These are phyloP conservation scores for Leishmania amazonensis DNA, from an alignment of 208 protist species.

Conservation along the genomic window DNA sequence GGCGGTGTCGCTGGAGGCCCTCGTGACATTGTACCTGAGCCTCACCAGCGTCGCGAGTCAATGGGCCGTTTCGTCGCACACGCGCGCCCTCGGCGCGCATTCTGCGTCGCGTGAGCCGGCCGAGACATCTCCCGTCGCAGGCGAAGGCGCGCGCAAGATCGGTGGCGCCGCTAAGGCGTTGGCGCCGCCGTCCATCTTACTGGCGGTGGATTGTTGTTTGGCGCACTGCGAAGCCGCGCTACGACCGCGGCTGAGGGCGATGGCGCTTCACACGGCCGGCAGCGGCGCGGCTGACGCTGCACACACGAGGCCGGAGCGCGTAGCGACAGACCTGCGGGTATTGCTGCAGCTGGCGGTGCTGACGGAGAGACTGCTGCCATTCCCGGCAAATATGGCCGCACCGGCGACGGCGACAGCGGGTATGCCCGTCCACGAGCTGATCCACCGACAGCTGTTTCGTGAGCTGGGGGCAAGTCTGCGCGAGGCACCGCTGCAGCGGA, in stretches of 20 bases:
- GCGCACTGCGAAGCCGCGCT: conserved; percentile 10
- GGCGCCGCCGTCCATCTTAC: background rate
- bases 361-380: background rate
- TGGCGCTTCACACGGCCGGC: background rate
- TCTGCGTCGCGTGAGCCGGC: background rate
- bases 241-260: background rate
- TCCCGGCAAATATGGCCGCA: background rate
- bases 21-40: conserved; percentile 22
- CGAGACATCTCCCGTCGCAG: background rate
- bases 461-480: conserved; percentile 3
- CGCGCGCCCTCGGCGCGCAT: background rate
- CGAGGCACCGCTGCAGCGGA: conserved; percentile 8
- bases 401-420: background rate
- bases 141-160: background rate
- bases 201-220: conserved; percentile 1
- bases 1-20: conserved; percentile 20
- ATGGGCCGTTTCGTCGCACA: background rate
- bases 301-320: background rate
- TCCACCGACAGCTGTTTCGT: conserved; percentile 1
- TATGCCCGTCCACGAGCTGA: background rate
- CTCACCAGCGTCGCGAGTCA: background rate
- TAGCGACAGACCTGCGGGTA: background rate
- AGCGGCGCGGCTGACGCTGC: background rate
- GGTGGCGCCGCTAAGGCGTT: background rate
- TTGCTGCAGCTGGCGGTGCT: conserved; percentile 13